These are phyloP conservation scores for Ogataea paraovalis DNA, from an alignment of 805 yeast genomes.

Conservation along the genomic window DNA sequence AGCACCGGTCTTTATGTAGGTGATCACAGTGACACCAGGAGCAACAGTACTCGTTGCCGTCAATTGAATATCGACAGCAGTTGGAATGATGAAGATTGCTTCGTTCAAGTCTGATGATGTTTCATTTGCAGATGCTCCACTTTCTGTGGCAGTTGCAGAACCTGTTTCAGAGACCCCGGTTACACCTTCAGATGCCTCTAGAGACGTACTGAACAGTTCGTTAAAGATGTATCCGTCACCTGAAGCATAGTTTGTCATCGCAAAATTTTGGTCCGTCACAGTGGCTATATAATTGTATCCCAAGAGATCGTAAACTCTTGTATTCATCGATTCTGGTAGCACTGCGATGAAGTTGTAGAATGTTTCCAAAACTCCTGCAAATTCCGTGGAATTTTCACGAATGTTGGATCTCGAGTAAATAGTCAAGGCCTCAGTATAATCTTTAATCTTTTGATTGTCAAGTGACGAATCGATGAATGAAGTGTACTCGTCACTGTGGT, in stretches of 20 bases:
- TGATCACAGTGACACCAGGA: slow-evolving; percentile 2
- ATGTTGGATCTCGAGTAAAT: slow-evolving; percentile 3
- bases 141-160: neutral
- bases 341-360: slow-evolving; percentile 3
- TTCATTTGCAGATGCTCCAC: neutral
- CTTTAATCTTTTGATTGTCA: neutral
- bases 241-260: neutral
- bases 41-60: slow-evolving; percentile 1
- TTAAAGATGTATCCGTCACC: slow-evolving; percentile 1
- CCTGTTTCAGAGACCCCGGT: slow-evolving; percentile 1
- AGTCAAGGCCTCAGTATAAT: slow-evolving; percentile 1
- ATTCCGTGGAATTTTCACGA: neutral
- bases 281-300: slow-evolving; percentile 5
- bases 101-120: neutral
- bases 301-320: slow-evolving; percentile 3
- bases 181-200: neutral
- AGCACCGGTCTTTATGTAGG: neutral
- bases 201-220: neutral
- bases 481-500: neutral
- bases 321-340: slow-evolving; percentile 1
- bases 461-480: neutral
- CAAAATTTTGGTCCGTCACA: neutral
- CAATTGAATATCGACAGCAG: slow-evolving; percentile 4
- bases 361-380: slow-evolving; percentile 1
- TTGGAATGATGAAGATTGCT: slow-evolving; percentile 1